A percentile compares a stretch with the other conserved stretches of the same genome.
Conservation (phyloP, 2,329 filamentous ascomycete genomes). For the Phialophora verrucosa region DNA sequence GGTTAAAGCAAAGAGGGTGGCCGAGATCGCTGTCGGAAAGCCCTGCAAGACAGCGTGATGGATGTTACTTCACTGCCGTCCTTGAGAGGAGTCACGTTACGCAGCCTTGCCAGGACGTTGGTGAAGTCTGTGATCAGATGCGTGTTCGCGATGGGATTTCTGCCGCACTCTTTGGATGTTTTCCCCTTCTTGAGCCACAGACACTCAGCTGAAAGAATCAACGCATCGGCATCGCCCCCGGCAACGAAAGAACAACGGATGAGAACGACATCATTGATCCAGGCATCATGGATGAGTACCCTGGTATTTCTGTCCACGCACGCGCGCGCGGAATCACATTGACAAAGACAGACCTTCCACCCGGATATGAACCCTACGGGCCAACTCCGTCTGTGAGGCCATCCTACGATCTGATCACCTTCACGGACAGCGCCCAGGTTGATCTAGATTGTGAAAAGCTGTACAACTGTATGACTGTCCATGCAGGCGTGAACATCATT, state of each 20-base stretch:
- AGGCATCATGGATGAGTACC: not conserved
- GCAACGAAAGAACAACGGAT: constrained; percentile 1
- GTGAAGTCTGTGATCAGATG: not conserved
- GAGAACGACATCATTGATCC: not conserved
- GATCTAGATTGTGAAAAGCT: not conserved
- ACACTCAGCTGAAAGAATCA: not conserved
- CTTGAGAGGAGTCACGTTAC: not conserved
- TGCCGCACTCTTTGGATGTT: not conserved
- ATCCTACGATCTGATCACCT: not conserved
- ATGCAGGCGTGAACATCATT: not conserved
- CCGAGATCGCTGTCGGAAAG: not conserved
- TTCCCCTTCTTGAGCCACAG: not conserved
- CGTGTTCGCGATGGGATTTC: not conserved
- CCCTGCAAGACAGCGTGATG: not conserved
- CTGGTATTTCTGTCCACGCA: not conserved
- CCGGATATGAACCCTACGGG: not conserved
- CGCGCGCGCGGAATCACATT: not conserved
- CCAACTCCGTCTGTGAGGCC: not conserved
- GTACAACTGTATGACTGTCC: not conserved
- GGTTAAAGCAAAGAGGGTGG: not conserved
- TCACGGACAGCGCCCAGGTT: not conserved
- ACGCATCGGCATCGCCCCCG: not conserved
- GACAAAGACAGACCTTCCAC: constrained; percentile 1
- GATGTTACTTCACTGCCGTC: not conserved
- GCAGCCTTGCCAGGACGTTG: not conserved